Conservation (phyloP, 805 yeast species). For the Pichia cephalocereana region DNA sequence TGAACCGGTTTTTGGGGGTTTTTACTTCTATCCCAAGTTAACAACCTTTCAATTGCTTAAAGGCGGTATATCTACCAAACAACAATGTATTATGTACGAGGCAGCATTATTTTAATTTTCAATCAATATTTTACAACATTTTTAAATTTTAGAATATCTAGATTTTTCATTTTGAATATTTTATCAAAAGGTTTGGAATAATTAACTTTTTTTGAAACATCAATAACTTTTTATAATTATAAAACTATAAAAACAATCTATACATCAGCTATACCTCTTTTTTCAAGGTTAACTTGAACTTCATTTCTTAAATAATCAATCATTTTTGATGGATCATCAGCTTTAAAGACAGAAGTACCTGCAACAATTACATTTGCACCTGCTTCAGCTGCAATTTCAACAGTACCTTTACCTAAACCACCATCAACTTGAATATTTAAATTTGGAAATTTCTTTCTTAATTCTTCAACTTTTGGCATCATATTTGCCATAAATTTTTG, state of each 20-base stretch:
- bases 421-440: slow-evolving; percentile 95
- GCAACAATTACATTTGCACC: slow-evolving; percentile 99
- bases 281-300: slow-evolving; percentile 40
- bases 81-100: no score
- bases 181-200: no score
- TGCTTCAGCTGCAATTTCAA: slow-evolving; percentile 83
- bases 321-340: slow-evolving; percentile 68
- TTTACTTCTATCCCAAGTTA: no score
- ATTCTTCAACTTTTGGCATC: slow-evolving; percentile 88
- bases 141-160: no score
- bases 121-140: no score
- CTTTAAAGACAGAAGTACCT: slow-evolving; percentile 88
- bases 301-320: slow-evolving; percentile 58
- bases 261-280: slow-evolving; percentile 2
- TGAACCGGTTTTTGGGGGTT: no score
- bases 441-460: slow-evolving; percentile 66
- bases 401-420: slow-evolving; percentile 81
- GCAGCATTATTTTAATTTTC: no score
- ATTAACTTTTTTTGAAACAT: no score
- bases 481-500: slow-evolving; percentile 90
- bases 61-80: no score
- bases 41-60: no score
- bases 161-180: no score
- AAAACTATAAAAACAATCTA: background rate
- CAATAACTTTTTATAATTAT: no score